Evolutionary conservation across 2,329 filamentous ascomycete species (phyloP).

Genomic region (Ophiosphaerella herpotricha): DNA sequence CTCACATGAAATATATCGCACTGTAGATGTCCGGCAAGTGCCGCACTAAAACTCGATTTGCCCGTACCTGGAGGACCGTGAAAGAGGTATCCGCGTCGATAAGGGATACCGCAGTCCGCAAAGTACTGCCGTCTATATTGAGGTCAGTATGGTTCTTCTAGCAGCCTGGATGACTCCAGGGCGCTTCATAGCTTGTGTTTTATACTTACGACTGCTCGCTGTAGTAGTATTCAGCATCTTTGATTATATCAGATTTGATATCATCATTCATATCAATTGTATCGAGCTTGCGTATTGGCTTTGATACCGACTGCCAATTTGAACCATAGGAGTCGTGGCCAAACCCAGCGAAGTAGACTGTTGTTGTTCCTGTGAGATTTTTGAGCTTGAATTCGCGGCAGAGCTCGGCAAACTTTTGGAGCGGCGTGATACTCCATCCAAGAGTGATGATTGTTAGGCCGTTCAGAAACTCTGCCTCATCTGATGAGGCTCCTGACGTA

Average conservation of each 20-base stretch:
- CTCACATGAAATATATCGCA: conserved; percentile 43
- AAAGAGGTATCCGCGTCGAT: conserved; percentile 47
- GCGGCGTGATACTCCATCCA: conserved; percentile 33
- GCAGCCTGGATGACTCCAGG: neutral
- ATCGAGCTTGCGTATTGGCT: conserved; percentile 33
- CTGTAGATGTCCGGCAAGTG: conserved; percentile 43
- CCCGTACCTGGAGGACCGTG: conserved; percentile 48
- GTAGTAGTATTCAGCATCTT: conserved; percentile 46
- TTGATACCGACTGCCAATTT: conserved; percentile 29
- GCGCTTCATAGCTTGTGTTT: neutral
- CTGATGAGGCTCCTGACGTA: conserved; percentile 4
- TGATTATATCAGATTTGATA: conserved; percentile 34
- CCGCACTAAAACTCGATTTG: conserved; percentile 46
- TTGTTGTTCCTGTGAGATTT: conserved; percentile 28
- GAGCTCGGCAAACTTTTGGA: conserved; percentile 25
- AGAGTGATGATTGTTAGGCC: conserved; percentile 27
- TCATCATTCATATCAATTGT: conserved; percentile 39
- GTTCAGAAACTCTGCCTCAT: conserved; percentile 19
- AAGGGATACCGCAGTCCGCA: conserved; percentile 39
- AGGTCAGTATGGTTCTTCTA: neutral
- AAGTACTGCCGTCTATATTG: conserved; percentile 33
- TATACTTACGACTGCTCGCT: conserved; percentile 28
- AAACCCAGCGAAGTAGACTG: conserved; percentile 30
- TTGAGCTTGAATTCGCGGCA: conserved; percentile 30
- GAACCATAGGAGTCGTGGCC: conserved; percentile 9